A percentile compares a stretch with the other conserved stretches of the same genome.
phyloP scores from a whole-genome alignment of 768 basidiomycete genomes.

The Russula sp. region DNA sequence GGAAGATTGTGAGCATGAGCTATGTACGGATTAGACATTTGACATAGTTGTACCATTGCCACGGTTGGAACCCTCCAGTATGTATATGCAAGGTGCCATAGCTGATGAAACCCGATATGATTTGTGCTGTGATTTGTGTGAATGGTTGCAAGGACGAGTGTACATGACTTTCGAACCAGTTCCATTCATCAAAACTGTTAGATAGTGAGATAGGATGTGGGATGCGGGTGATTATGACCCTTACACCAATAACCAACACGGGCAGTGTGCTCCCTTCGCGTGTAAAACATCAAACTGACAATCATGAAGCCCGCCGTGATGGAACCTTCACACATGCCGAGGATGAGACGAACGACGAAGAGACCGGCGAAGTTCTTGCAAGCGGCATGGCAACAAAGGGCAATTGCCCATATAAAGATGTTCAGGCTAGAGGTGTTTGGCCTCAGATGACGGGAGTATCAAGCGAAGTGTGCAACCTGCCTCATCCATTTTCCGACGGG shows the following conservation, averaged over 20 bases:
- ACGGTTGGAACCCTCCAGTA: conserved; percentile 52
- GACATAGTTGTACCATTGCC: conserved; percentile 53
- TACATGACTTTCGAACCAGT: conserved; percentile 38
- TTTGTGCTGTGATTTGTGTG: conserved; percentile 44
- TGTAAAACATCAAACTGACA: conserved; percentile 75
- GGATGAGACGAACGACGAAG: conserved; percentile 54
- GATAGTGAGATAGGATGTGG: neutral
- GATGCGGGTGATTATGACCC: conserved; percentile 26
- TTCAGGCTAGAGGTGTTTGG: conserved; percentile 41
- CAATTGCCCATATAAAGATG: conserved; percentile 60
- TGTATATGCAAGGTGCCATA: conserved; percentile 62
- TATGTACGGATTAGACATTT: neutral
- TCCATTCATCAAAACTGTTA: conserved; percentile 67
- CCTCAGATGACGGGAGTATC: neutral
- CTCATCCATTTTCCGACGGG: conserved; percentile 82
- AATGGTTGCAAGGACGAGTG: neutral
- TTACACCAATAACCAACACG: conserved; percentile 74
- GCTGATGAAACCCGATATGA: conserved; percentile 61
- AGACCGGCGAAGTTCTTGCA: conserved; percentile 65
- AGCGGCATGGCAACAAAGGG: conserved; percentile 57
- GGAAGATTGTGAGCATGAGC: conserved; percentile 14
- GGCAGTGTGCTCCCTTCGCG: conserved; percentile 59
- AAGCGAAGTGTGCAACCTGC: conserved; percentile 30
- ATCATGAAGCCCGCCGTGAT: conserved; percentile 76
- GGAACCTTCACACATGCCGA: conserved; percentile 67